Evolutionary conservation across 2,329 filamentous ascomycete species (phyloP).

Genomic region (Microdochium paspali): DNA sequence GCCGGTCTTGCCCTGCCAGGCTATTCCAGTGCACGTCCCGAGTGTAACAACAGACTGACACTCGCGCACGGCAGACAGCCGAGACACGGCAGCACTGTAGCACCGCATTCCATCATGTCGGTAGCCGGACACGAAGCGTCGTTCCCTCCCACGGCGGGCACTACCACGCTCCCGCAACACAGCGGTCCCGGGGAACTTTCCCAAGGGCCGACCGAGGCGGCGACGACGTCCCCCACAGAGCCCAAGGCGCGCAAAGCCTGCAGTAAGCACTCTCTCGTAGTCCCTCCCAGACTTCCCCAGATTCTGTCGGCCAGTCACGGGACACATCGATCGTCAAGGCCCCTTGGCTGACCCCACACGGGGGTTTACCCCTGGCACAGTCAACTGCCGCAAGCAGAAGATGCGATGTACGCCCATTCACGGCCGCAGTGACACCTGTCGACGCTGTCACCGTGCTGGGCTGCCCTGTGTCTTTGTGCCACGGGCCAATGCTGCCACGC

Average conservation of each 20-base stretch:
- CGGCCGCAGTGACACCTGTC: slow-evolving; percentile 16
- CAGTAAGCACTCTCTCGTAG: slow-evolving; percentile 10
- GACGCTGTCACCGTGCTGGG: slow-evolving; percentile 22
- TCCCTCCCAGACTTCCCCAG: slow-evolving; percentile 1
- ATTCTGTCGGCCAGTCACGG: background rate
- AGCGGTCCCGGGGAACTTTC: too few relatives aligned
- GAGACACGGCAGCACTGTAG: too few relatives aligned
- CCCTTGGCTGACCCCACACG: background rate
- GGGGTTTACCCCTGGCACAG: slow-evolving; percentile 6
- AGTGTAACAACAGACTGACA: too few relatives aligned
- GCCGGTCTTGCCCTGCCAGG: too few relatives aligned
- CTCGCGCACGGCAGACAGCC: too few relatives aligned
- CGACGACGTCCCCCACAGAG: slow-evolving; percentile 1
- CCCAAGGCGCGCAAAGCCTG: slow-evolving; percentile 20
- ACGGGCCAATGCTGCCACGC: slow-evolving; percentile 23
- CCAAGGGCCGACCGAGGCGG: too few relatives aligned
- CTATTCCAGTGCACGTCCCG: too few relatives aligned
- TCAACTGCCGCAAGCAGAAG: slow-evolving; percentile 19
- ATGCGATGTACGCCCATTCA: slow-evolving; percentile 27
- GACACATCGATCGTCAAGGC: background rate
- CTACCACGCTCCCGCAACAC: too few relatives aligned
- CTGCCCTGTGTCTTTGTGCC: slow-evolving; percentile 29
- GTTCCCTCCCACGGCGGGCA: too few relatives aligned
- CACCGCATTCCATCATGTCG: too few relatives aligned
- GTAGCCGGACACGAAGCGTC: too few relatives aligned